Conservation (phyloP, 495 filamentous ascomycete genomes). For the Echria macrotheca region DNA sequence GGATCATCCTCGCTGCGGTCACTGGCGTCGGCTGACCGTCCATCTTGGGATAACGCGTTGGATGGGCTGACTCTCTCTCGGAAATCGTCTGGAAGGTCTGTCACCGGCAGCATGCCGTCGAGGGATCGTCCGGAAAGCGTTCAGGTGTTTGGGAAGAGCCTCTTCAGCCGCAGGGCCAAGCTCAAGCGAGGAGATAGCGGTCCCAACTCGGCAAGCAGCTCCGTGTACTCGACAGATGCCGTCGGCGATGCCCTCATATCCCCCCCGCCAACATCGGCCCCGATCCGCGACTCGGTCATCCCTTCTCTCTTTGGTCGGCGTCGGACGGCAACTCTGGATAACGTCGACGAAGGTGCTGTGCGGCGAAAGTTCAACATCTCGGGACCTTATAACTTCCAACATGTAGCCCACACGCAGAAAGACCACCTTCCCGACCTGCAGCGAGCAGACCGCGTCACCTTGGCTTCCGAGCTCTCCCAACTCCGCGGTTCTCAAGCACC, state of each 20-base stretch:
- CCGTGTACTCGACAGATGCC: slow-evolving; percentile 34
- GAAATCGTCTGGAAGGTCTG: slow-evolving; percentile 46
- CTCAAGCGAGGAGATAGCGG: slow-evolving; percentile 36
- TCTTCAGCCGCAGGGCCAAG: slow-evolving; percentile 43
- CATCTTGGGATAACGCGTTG: slow-evolving; percentile 39
- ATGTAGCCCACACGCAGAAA: slow-evolving; percentile 70
- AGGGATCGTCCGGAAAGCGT: slow-evolving; percentile 49
- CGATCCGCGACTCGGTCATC: slow-evolving; percentile 35
- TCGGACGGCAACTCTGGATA: slow-evolving; percentile 30
- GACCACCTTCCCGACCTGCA: slow-evolving; percentile 57
- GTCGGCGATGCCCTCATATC: slow-evolving; percentile 22
- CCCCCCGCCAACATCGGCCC: slow-evolving; percentile 13
- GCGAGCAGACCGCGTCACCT: slow-evolving; percentile 51
- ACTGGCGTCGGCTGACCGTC: slow-evolving; percentile 32
- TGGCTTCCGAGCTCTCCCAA: slow-evolving; percentile 61
- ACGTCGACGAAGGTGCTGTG: slow-evolving; percentile 19
- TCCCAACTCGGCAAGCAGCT: slow-evolving; percentile 23
- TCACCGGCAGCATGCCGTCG: slow-evolving; percentile 37
- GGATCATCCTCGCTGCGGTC: slow-evolving; percentile 43
- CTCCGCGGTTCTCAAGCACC: slow-evolving; percentile 63
- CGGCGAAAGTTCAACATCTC: slow-evolving; percentile 57
- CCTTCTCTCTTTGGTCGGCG: slow-evolving; percentile 40
- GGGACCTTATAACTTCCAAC: slow-evolving; percentile 82
- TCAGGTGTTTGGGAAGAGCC: slow-evolving; percentile 49
- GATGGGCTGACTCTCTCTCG: slow-evolving; percentile 40